These are phyloP conservation scores for Asclepias syriaca DNA, from an alignment of 257 asterid species.

Conservation along the genomic window DNA sequence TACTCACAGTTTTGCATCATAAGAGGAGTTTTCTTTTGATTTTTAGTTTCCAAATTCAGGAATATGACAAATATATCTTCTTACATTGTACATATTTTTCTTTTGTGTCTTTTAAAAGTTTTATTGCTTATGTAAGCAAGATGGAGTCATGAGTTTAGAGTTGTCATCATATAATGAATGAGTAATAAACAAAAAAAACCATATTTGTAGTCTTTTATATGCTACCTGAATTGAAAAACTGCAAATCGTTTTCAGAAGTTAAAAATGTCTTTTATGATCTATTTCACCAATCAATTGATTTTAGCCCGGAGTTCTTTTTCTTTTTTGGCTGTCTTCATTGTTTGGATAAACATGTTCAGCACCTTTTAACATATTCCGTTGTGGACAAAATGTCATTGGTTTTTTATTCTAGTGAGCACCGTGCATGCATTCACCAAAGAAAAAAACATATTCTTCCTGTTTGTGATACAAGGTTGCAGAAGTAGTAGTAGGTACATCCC, in stretches of 20 bases:
- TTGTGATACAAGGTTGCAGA: background rate
- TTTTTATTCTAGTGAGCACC: background rate
- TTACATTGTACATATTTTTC: background rate
- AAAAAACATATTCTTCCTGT: too few relatives aligned
- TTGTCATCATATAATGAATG: background rate
- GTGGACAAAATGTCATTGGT: background rate
- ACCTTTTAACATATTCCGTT: too few relatives aligned
- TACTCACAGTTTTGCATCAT: too few relatives aligned
- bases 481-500: background rate
- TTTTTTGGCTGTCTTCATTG: background rate
- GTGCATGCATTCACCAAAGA: too few relatives aligned
- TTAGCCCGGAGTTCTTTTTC: background rate
- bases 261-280: background rate
- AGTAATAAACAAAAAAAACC: background rate
- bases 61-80: constrained; percentile 5
- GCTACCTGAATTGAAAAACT: background rate
- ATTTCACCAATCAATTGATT: background rate
- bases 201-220: background rate
- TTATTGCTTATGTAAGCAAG: background rate
- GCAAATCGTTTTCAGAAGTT: background rate
- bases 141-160: background rate
- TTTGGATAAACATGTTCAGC: background rate
- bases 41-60: constrained; percentile 1
- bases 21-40: background rate
- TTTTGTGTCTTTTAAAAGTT: background rate